Evolutionary conservation across 306 rosid species (phyloP), one percentile per base, ranked within the genome.

Genomic region (Lagenaria siceraria): DNA sequence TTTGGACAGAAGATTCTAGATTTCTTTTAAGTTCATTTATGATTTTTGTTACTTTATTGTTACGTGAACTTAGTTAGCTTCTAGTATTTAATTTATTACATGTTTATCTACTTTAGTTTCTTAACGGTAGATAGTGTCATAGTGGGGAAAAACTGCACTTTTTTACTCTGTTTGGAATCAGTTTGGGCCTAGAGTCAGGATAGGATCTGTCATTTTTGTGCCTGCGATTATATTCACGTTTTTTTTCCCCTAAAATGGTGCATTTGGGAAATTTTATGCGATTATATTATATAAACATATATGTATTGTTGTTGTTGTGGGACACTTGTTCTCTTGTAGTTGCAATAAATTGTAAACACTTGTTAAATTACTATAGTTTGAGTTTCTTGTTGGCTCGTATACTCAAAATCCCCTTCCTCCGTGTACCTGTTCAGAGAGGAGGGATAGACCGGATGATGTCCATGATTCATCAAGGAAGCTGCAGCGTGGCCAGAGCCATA

Each of bases 401-500:
- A 46, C 15, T 51, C 33, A 27, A 15, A 11, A 40, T 9, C 14
- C 72, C 5, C 14, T 54, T 25, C 35, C 29, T 48, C 61, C 13
- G 22, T 69, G 87, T 86, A 80, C 83, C 29, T 86, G 88, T 82
- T 83, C 88, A 29, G 98, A 88, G 88, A 85, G 89, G 84, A 89
- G 81, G 83, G 97, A 89, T 55, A 89, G 86, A 77, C 85, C 82
- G 29, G 96, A 89, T 21, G 84, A 81, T 77, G 36, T 79, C 76
- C 81, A 71, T 58, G 89, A 88, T 68, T 62, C 83, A 76, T 83
- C 94, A 76, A 90, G 92, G 87, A 96, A 96, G 80, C 87, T 96
- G 73, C 90, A 89, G 77, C 93, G 89, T 36, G 89, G 96, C 78
- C 82, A 53, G 10, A 92, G 97, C 89, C 84, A 78, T 78, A 90